phyloP scores from a whole-genome alignment of 2,329 filamentous ascomycete genomes.

The Orbilia javanica region DNA sequence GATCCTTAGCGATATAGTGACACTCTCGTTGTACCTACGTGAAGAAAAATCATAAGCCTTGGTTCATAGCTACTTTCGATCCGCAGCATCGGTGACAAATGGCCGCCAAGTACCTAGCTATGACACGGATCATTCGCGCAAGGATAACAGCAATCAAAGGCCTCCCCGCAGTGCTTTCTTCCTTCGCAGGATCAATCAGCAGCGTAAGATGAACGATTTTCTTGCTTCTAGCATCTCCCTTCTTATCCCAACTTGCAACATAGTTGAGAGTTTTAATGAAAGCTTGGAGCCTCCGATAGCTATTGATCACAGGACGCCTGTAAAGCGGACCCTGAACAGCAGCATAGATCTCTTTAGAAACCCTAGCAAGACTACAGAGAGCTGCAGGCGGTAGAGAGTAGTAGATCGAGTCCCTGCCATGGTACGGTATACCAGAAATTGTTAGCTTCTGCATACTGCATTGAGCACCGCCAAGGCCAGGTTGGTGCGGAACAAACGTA shows the following conservation, averaged over 20 bases:
- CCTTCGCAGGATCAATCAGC: conserved; percentile 59
- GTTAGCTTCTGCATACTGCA: conserved; percentile 13
- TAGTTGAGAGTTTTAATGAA: conserved; percentile 59
- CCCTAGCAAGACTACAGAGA: conserved; percentile 59
- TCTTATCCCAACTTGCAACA: conserved; percentile 59
- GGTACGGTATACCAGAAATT: no score
- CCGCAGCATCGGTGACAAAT: neutral
- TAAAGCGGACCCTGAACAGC: conserved; percentile 61
- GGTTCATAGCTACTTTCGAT: neutral
- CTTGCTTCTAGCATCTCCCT: conserved; percentile 60
- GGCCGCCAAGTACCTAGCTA: conserved; percentile 57
- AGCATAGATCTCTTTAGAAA: conserved; percentile 60
- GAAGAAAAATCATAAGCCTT: conserved; percentile 10
- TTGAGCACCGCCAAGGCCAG: conserved; percentile 26
- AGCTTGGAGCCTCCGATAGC: conserved; percentile 58
- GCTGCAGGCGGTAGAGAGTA: conserved; percentile 56
- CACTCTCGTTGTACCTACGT: conserved; percentile 59
- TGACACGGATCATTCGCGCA: conserved; percentile 56
- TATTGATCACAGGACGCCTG: conserved; percentile 59
- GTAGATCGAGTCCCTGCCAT: conserved; percentile 60
- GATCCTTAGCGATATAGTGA: conserved; percentile 60
- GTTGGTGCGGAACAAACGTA: conserved; percentile 48
- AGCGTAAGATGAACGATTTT: conserved; percentile 59
- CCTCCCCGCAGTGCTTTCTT: conserved; percentile 38
- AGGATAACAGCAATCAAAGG: conserved; percentile 60